Evolutionary conservation across 768 basidiomycete genomes (phyloP), one percentile per base, ranked within the genome.

Genomic region (Russula lepida): DNA sequence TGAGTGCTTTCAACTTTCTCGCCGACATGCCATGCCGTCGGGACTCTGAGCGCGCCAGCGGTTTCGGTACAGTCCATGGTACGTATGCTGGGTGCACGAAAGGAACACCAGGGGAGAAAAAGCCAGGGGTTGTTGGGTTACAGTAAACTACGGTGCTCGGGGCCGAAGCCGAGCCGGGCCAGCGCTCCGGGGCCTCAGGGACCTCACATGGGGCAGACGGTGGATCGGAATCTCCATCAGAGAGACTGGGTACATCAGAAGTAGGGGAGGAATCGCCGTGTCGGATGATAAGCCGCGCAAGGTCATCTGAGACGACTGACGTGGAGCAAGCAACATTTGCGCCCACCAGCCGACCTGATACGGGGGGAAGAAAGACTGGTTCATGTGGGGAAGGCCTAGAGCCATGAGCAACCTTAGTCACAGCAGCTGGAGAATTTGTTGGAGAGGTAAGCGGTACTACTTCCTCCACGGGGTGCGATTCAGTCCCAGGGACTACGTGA

Each of bases 151-250:
- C 23, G 39, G 60, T 54, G 12, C 54, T 61, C 44, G 37, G 32
- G 12, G 30, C 33, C 19, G 63, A 7, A 6, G 63, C 60, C n/a
- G 56, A 57, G 30, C 63, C 51, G 27, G 51, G 54, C 63, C 63
- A 64, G 51, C 60, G 54, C 55, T 62, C 64, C 54, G 51, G n/a
- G n/a, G 49, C n/a, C n/a, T 64, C 64, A 50, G 64, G 60, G 15
- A 47, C 55, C 27, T 63, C 60, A 39, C 56, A 64, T 19, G 55
- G 28, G 21, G 60, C 60, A 4, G 64, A 64, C 2, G 64, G 60
- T 15, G 64, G 60, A 1, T 46, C 60, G 4, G 51, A 62, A 52
- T 62, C 64, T 13, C 62, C 62, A 59, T 63, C 62, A 17, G 64
- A 63, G 27, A 64, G 52, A 33, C 64, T 64, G 17, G 64, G 64